Evolutionary conservation across 495 filamentous ascomycete genomes (phyloP).

Genomic region (Daldinia decipiens): DNA sequence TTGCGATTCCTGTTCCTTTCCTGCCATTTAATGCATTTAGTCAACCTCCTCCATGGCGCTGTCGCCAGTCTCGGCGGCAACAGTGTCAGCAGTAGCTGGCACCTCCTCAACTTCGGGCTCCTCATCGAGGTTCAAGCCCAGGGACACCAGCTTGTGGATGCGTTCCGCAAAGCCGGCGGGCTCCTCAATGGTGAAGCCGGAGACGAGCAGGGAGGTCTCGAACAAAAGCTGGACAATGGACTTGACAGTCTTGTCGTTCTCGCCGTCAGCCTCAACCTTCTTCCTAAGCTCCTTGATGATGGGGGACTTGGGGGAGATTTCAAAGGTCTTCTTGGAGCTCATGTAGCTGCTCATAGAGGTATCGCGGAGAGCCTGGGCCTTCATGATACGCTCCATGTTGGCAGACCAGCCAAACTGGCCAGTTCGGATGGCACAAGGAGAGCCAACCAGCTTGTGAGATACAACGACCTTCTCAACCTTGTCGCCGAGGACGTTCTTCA

Average conservation of each 20-base stretch:
- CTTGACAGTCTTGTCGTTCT: slow-evolving; percentile 98
- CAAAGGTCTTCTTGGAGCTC: slow-evolving; percentile 99
- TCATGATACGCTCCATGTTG: slow-evolving; percentile 99
- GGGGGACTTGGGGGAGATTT: slow-evolving; percentile 97
- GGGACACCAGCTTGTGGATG: slow-evolving; percentile 97
- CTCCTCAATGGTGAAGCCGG: slow-evolving; percentile 99
- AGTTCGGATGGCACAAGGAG: slow-evolving; percentile 98
- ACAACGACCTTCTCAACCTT: slow-evolving; percentile 99
- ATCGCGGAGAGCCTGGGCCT: slow-evolving; percentile 99
- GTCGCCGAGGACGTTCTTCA: slow-evolving; percentile 99
- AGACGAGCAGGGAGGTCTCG: slow-evolving; percentile 98
- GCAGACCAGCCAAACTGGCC: slow-evolving; percentile 99
- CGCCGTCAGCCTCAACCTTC: slow-evolving; percentile 96
- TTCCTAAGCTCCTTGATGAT: slow-evolving; percentile 99
- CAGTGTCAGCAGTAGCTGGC: slow-evolving; percentile 62
- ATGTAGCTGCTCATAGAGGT: slow-evolving; percentile 99
- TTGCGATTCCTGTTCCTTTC: slow-evolving; percentile 49
- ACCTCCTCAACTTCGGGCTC: slow-evolving; percentile 79
- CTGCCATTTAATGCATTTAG: slow-evolving; percentile 55
- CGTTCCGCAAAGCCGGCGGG: slow-evolving; percentile 96
- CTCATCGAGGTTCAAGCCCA: slow-evolving; percentile 96
- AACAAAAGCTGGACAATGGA: slow-evolving; percentile 96
- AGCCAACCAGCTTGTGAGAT: slow-evolving; percentile 94
- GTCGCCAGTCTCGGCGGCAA: slow-evolving; percentile 65
- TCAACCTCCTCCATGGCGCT: slow-evolving; percentile 76